Conservation (phyloP, 352 stramenopile genomes). For the Elongisporangium prolatum region DNA sequence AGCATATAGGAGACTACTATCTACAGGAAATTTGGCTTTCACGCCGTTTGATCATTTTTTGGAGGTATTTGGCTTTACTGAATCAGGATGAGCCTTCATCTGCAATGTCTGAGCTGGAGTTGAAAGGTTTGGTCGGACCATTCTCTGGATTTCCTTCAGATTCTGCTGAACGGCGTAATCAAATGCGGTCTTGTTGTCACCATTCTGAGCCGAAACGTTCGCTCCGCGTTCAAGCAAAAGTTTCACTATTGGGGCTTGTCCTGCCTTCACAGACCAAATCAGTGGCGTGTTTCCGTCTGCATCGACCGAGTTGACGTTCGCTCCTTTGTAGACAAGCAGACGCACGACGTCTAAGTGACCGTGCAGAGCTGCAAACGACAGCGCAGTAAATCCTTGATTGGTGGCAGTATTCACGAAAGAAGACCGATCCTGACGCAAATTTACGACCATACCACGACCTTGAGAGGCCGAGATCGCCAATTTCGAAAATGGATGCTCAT, state of each 20-base stretch:
- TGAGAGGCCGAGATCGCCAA: not conserved
- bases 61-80: not conserved
- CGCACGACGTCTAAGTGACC: not conserved
- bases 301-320: not conserved
- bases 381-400: not conserved
- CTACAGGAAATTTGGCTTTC: too few relatives aligned
- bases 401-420: not conserved
- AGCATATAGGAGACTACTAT: too few relatives aligned
- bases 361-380: not conserved
- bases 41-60: not conserved
- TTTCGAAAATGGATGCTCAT: not conserved
- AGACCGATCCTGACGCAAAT: not conserved
- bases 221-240: not conserved
- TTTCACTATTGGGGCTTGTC: not conserved
- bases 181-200: not conserved
- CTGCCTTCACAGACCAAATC: not conserved
- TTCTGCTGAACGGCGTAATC: not conserved
- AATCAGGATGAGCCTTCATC: not conserved
- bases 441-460: not conserved
- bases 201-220: not conserved
- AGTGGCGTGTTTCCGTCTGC: not conserved
- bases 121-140: not conserved
- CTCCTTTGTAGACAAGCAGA: not conserved
- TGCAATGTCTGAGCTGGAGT: not conserved
- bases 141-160: not conserved